Conservation (phyloP, 1,284 basidiomycete species). For the Erythrobasidium hasegawianum region DNA sequence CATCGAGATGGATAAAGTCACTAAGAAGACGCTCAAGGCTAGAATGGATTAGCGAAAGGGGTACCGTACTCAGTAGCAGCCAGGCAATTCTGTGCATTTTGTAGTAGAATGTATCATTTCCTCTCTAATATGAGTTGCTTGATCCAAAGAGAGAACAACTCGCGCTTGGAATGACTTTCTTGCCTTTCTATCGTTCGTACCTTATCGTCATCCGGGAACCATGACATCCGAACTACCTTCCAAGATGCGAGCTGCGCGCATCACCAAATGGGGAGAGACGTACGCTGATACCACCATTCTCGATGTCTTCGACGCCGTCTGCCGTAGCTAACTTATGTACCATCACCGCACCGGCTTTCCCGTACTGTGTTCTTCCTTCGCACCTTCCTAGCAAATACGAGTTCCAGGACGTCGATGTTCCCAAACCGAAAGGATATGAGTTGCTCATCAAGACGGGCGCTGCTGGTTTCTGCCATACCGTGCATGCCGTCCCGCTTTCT, state of each 20-base stretch:
- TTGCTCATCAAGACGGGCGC: constrained; percentile 28
- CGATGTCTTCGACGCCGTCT: no score
- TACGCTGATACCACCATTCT: no score
- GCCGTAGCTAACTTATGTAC: no score
- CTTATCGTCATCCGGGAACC: not conserved
- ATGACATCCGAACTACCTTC: constrained; percentile 12
- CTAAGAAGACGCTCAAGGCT: constrained; percentile 64
- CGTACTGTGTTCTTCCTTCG: not conserved
- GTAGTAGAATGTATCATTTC: no score
- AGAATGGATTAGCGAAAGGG: constrained; percentile 91
- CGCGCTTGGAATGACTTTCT: no score
- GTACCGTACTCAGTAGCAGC: no score
- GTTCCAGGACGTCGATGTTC: constrained; percentile 16
- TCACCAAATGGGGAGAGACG: constrained; percentile 17
- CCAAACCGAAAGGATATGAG: constrained; percentile 24
- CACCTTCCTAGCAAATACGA: constrained; percentile 13
- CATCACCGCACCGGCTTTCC: not conserved
- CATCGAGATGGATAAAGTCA: constrained; percentile 65
- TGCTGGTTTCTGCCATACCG: constrained; percentile 35
- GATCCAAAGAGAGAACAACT: no score
- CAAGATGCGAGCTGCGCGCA: constrained; percentile 23
- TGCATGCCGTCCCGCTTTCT: not conserved
- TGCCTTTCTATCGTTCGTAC: not conserved
- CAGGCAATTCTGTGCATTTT: no score
- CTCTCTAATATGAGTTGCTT: no score